Evolutionary conservation across 2,329 filamentous ascomycete species (phyloP).

Genomic region (Colletotrichum melonis): DNA sequence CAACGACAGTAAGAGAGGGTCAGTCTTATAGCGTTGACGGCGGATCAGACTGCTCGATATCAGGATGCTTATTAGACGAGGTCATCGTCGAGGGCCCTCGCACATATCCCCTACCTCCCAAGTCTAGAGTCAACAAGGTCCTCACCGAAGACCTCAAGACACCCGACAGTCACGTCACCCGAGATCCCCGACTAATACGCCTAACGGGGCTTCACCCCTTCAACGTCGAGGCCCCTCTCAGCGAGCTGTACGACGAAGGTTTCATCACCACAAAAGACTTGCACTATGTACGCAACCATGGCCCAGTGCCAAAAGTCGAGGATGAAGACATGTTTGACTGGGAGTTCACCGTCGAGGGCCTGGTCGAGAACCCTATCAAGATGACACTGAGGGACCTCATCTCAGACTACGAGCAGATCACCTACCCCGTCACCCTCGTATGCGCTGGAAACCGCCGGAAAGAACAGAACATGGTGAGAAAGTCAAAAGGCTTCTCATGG

Average conservation of each 20-base stretch:
- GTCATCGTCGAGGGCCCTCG: conserved; percentile 37
- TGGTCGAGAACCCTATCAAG: conserved; percentile 81
- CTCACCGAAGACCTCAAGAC: conserved; percentile 84
- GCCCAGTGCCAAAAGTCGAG: conserved; percentile 79
- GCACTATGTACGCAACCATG: conserved; percentile 94
- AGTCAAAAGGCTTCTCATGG: conserved; percentile 96
- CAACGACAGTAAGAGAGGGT: conserved; percentile 51
- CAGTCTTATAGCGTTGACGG: conserved; percentile 48
- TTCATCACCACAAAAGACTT: conserved; percentile 89
- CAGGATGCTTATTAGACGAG: conserved; percentile 33
- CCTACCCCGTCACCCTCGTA: conserved; percentile 87
- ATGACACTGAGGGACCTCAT: conserved; percentile 80
- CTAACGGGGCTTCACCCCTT: conserved; percentile 92
- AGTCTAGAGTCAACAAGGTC: conserved; percentile 68
- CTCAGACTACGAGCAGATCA: conserved; percentile 81
- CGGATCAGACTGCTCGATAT: conserved; percentile 17
- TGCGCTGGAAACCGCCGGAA: conserved; percentile 93
- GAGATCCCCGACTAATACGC: conserved; percentile 85
- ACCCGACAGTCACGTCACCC: conserved; percentile 82
- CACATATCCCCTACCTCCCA: conserved; percentile 76
- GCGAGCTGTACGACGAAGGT: conserved; percentile 79
- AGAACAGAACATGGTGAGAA: conserved; percentile 90
- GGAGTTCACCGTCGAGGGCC: conserved; percentile 85
- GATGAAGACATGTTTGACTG: conserved; percentile 81
- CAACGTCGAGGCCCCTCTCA: conserved; percentile 88